Evolutionary conservation across 306 rosid genomes (phyloP).

Genomic region (Mimosa pudica): DNA sequence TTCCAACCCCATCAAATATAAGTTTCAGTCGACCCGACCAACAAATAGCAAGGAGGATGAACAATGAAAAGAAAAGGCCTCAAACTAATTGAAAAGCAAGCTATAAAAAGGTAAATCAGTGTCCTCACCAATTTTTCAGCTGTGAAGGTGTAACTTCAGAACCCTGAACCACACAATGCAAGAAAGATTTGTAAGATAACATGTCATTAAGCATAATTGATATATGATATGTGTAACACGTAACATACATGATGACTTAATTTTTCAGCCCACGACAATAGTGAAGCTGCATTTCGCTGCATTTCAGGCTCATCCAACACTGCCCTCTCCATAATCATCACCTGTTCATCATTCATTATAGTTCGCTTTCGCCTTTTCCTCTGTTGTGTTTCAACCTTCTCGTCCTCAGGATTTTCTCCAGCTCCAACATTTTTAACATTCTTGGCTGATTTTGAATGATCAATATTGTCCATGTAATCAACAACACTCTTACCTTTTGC

Average conservation of each 20-base stretch:
- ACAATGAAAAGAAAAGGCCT: slow-evolving; percentile 22
- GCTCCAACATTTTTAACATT: slow-evolving; percentile 45
- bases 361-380: slow-evolving; percentile 89
- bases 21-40: slow-evolving; percentile 8
- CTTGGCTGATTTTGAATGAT: slow-evolving; percentile 56
- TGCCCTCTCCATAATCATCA: slow-evolving; percentile 70
- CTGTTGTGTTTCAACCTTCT: slow-evolving; percentile 62
- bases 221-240: slow-evolving; percentile 25
- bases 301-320: slow-evolving; percentile 87
- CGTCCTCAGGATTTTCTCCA: slow-evolving; percentile 67
- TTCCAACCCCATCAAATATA: not conserved
- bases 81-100: slow-evolving; percentile 4
- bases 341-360: slow-evolving; percentile 84
- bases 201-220: slow-evolving; percentile 10
- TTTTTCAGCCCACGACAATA: slow-evolving; percentile 85
- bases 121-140: slow-evolving; percentile 86
- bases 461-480: slow-evolving; percentile 50
- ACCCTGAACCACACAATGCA: slow-evolving; percentile 68
- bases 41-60: slow-evolving; percentile 3
- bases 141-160: slow-evolving; percentile 84
- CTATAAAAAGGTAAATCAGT: slow-evolving; percentile 4
- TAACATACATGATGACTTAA: slow-evolving; percentile 70
- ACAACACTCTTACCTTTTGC: slow-evolving; percentile 62
- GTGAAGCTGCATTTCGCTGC: slow-evolving; percentile 76
- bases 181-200: slow-evolving; percentile 41